Evolutionary conservation across 164 flowering plant species (phyloP), one percentile per base, ranked within the genome.

Genomic region (Protea cynaroides): DNA sequence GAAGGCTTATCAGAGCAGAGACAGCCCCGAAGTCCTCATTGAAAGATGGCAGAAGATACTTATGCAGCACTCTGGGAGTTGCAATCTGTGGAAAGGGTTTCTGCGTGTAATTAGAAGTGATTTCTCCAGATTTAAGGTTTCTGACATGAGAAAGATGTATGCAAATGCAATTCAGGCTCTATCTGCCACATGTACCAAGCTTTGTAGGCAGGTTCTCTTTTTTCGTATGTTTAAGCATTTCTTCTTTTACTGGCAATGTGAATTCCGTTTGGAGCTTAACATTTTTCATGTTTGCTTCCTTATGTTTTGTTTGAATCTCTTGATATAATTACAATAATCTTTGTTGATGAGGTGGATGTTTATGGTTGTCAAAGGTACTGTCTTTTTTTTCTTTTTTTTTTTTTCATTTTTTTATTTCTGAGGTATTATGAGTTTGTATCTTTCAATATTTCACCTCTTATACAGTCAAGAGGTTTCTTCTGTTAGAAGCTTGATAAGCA

Each of bases 41-140:
- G 80, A 81, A 70, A 80, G 89, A 73, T 94, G 97, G 99, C 90
- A 94, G 65, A 86, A 75, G 76, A 69, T 83, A 66, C 89, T 94
- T 1, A 56, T 78, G 74, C 81, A 81, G 60, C 81, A 88, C 75
- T 83, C 99, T n/a, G 88, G 89, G 38, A 91, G 82, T 80, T 81
- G 46, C 74, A 89, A 71, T 78, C 63, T 94, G 69, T 94, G 99
- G 99, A 86, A 75, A 69, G 96, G 89, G 79, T 94, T 89, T 78
- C 51, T 91, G 78, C 82, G 38, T 65, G 78, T 89, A 71, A 72
- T 89, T 71, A 86, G 84, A 67, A 84, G 95, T 51, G 96, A 91
- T n/a, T 94, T 94, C 72, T 88, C 97, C 44, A 85, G 80, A 65
- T 94, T 94, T 71, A 94, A 91, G 75, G 90, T 91, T 59, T 84